Conservation (phyloP, 257 asterid genomes). For the Craterostigma plantagineum region DNA sequence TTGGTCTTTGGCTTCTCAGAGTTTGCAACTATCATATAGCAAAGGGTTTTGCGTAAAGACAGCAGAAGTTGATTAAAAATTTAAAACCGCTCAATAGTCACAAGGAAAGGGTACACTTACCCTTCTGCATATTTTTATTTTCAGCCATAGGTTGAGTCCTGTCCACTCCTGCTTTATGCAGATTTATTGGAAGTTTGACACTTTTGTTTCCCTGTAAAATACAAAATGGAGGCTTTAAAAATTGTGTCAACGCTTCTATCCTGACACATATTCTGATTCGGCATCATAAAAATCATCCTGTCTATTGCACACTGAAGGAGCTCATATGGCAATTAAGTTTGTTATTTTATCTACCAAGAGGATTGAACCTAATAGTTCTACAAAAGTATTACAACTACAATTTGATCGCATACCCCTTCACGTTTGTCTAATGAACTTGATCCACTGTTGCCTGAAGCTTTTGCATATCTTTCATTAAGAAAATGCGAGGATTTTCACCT, state of each 20-base stretch:
- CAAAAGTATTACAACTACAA: slow-evolving; percentile 1
- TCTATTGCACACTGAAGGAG: slow-evolving; percentile 1
- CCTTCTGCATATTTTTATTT: slow-evolving; percentile 19
- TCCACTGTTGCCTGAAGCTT: slow-evolving; percentile 17
- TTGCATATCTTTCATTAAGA: slow-evolving; percentile 23
- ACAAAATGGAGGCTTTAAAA: slow-evolving; percentile 2
- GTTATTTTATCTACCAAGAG: too few species aligned
- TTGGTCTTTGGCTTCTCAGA: slow-evolving; percentile 21
- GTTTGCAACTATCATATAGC: slow-evolving; percentile 17
- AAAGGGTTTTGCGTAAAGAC: slow-evolving; percentile 8
- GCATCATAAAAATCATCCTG: neutral
- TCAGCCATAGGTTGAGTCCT: slow-evolving; percentile 16
- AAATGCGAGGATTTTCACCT: neutral
- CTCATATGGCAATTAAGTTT: neutral
- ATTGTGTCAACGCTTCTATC: neutral
- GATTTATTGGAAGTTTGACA: slow-evolving; percentile 17
- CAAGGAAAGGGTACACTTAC: slow-evolving; percentile 21
- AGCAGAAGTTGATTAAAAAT: slow-evolving; percentile 3
- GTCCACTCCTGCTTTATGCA: slow-evolving; percentile 23
- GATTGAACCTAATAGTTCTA: neutral
- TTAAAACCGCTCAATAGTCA: slow-evolving; percentile 1
- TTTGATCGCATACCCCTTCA: slow-evolving; percentile 40
- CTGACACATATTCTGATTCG: too few species aligned
- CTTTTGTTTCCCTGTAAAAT: slow-evolving; percentile 6
- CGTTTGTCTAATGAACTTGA: slow-evolving; percentile 25